Evolutionary conservation across 2,329 filamentous ascomycete genomes (phyloP), one percentile per base, ranked within the genome.

Genomic region (Cadophora sp.): DNA sequence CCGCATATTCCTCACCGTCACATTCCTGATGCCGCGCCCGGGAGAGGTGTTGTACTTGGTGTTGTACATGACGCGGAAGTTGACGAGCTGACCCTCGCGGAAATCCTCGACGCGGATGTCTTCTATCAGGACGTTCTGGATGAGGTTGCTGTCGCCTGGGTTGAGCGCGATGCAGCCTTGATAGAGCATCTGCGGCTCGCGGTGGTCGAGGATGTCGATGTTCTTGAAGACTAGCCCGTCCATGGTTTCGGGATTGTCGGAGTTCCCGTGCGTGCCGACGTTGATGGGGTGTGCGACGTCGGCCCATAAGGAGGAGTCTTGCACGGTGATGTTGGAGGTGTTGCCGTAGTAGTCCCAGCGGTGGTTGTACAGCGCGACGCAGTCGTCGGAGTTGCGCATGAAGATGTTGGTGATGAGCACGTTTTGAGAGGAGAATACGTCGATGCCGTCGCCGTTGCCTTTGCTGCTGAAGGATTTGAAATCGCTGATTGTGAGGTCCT

Each of bases 341-440:
- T 80, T 72, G 24, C 78, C 78, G 50, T 74, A 77, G 46, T 73
- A 79, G 31, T 78, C 65, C 70, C 73, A 75, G 0, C 78, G 77
- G 64, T 80, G 78, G 8, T 73, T 67, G 64, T 80, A 80, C 4
- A 80, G 67, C 12, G 79, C 79, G 37, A 80, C 76, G 16, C 65
- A 76, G 62, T 80, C 79, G 61, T 81, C 79, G 1, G 78, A 79
- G 64, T 78, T 80, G 14, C 79, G 76, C 43, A 81, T 65, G 67
- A 80, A 80, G 29, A 43, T 43, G 6, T 43, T 43, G 12, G 12
- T 6, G 3, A 43, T 43, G 3, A 16, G 40, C 2, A 19, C 40
- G 6, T 43, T 11, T 16, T 12, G 14, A 16, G 14, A 43, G 40
- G 40, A 43, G 40, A 43, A 43, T 4, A 43, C 5, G 40, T 43